phyloP scores from a whole-genome alignment of 2,329 filamentous ascomycete species.

The Cercospora berteroae region DNA sequence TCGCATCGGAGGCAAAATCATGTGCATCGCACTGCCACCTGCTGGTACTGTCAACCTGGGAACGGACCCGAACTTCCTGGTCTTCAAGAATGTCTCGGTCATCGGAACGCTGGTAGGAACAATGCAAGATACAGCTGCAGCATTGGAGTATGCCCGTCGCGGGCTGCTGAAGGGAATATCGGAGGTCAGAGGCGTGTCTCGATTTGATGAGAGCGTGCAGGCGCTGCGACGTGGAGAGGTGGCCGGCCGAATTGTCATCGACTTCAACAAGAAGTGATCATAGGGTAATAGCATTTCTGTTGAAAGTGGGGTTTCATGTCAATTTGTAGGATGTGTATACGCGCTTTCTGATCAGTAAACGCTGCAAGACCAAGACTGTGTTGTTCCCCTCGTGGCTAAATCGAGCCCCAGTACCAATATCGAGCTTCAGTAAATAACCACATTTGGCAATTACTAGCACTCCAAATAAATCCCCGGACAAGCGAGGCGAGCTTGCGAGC shows the following conservation, averaged over 20 bases:
- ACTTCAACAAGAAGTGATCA: slow-evolving; percentile 48
- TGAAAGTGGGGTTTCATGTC: no score
- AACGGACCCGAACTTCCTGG: slow-evolving; percentile 37
- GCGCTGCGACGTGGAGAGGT: slow-evolving; percentile 52
- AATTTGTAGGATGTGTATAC: neutral
- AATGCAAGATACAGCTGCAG: slow-evolving; percentile 50
- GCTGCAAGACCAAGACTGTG: neutral
- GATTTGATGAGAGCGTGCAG: slow-evolving; percentile 52
- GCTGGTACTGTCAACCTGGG: slow-evolving; percentile 39
- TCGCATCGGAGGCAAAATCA: slow-evolving; percentile 52
- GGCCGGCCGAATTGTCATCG: slow-evolving; percentile 53
- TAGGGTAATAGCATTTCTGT: no score
- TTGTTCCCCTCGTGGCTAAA: no score
- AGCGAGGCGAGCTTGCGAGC: no score
- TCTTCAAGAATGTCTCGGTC: slow-evolving; percentile 38
- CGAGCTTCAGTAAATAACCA: no score
- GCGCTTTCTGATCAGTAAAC: neutral
- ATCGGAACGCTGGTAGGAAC: slow-evolving; percentile 46
- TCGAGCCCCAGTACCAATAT: no score
- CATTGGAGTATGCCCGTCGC: slow-evolving; percentile 50
- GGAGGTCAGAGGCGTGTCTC: slow-evolving; percentile 49
- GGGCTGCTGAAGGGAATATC: slow-evolving; percentile 52
- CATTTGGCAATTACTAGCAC: no score
- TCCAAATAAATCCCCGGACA: no score
- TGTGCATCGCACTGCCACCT: slow-evolving; percentile 48